Conservation (phyloP, 345 rosid species). For the Bruguiera parviflora region DNA sequence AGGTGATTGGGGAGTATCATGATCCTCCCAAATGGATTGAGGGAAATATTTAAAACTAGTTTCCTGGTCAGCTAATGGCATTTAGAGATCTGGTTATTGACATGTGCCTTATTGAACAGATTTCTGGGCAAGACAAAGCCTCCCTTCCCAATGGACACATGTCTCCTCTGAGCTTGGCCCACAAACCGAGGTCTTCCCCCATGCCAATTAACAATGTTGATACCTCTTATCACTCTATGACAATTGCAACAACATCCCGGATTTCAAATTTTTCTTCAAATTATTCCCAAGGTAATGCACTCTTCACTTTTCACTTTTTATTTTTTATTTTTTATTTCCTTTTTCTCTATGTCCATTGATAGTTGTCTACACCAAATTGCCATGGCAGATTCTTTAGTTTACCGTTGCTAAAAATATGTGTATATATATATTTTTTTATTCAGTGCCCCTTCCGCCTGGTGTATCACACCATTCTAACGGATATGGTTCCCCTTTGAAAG, state of each 20-base stretch:
- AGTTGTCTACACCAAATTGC: neutral
- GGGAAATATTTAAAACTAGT: neutral
- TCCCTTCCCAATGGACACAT: conserved; percentile 16
- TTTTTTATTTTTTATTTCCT: neutral
- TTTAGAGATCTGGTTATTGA: conserved; percentile 9
- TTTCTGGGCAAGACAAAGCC: conserved; percentile 80
- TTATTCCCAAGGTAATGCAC: conserved; percentile 18
- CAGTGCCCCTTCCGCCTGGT: conserved; percentile 57
- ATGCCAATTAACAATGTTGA: conserved; percentile 32
- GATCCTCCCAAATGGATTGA: neutral
- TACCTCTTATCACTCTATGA: conserved; percentile 29
- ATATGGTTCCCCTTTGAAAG: conserved; percentile 47
- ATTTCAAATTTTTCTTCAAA: conserved; percentile 9
- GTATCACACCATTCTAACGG: conserved; percentile 43
- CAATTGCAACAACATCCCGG: conserved; percentile 36
- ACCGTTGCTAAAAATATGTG: conserved; percentile 11
- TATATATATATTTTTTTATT: conserved; percentile 16
- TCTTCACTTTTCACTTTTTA: neutral
- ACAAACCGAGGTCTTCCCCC: conserved; percentile 36
- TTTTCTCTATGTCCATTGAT: neutral
- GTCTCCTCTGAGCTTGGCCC: conserved; percentile 29
- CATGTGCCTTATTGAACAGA: conserved; percentile 33
- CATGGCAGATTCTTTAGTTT: conserved; percentile 1
- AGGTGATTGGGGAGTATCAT: no score
- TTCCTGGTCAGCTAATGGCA: neutral